Conservation (phyloP, 179 eudicot species). For the Nepenthes alata region DNA sequence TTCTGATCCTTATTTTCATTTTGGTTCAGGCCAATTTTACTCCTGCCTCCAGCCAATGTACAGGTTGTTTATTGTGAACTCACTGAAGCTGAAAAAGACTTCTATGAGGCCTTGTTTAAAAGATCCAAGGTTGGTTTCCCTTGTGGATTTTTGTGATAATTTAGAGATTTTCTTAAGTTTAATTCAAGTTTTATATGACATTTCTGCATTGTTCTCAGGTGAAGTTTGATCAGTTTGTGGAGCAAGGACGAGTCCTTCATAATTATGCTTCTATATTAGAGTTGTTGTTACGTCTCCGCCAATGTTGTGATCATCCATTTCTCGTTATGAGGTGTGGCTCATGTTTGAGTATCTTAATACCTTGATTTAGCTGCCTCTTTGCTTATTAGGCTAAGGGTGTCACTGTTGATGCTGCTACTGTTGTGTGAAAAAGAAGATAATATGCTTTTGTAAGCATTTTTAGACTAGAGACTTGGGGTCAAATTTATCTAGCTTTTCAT, state of each 20-base stretch:
- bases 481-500: too few relatives aligned
- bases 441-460: too few relatives aligned
- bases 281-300: conserved; percentile 82
- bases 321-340: conserved; percentile 84
- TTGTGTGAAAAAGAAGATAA: too few relatives aligned
- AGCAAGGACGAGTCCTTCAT: conserved; percentile 93
- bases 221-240: conserved; percentile 90
- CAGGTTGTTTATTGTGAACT: conserved; percentile 79
- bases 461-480: too few relatives aligned
- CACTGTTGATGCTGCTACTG: too few relatives aligned
- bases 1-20: neutral
- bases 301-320: conserved; percentile 97
- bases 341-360: neutral
- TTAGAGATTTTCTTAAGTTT: conserved; percentile 3
- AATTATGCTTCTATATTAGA: conserved; percentile 97
- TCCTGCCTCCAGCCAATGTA: conserved; percentile 83
- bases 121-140: conserved; percentile 61
- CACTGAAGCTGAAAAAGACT: conserved; percentile 90
- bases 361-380: too few relatives aligned
- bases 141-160: neutral
- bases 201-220: conserved; percentile 41
- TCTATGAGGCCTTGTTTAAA: conserved; percentile 85
- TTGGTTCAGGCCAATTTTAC: conserved; percentile 70
- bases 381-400: too few relatives aligned
- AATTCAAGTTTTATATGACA: conserved; percentile 6